phyloP scores from a whole-genome alignment of 1,284 basidiomycete genomes.

The Boletellus sp. region DNA sequence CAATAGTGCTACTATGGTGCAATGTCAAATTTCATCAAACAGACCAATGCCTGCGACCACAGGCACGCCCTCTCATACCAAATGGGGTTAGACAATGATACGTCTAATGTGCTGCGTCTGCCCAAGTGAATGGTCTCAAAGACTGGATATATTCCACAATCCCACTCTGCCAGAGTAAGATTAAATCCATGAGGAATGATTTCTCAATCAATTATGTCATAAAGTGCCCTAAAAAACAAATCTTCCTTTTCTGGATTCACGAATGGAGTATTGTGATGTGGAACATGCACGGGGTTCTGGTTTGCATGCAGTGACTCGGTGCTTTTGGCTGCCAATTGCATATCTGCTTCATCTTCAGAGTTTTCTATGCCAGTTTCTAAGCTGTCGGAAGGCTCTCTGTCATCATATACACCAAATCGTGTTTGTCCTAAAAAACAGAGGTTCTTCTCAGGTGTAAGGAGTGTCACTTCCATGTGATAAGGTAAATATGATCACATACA shows the following conservation, averaged over 20 bases:
- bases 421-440: constrained; percentile 1
- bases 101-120: neutral
- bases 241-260: neutral
- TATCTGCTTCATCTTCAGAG: too few relatives aligned
- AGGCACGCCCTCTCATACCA: constrained; percentile 3
- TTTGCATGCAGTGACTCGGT: neutral
- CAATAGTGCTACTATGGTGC: too few relatives aligned
- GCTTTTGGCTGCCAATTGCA: too few relatives aligned
- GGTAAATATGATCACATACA: neutral
- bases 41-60: constrained; percentile 3
- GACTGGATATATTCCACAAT: neutral
- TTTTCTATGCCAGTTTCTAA: too few relatives aligned
- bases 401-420: neutral
- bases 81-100: neutral
- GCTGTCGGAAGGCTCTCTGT: too few relatives aligned
- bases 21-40: neutral
- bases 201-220: neutral
- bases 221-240: neutral
- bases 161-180: neutral
- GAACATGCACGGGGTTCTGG: neutral
- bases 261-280: neutral
- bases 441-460: neutral
- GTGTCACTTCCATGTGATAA: too few relatives aligned
- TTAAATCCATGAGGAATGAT: neutral
- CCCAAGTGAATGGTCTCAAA: neutral